Conservation (phyloP, 2,329 filamentous ascomycete genomes). For the Pseudocercospora crystallina region DNA sequence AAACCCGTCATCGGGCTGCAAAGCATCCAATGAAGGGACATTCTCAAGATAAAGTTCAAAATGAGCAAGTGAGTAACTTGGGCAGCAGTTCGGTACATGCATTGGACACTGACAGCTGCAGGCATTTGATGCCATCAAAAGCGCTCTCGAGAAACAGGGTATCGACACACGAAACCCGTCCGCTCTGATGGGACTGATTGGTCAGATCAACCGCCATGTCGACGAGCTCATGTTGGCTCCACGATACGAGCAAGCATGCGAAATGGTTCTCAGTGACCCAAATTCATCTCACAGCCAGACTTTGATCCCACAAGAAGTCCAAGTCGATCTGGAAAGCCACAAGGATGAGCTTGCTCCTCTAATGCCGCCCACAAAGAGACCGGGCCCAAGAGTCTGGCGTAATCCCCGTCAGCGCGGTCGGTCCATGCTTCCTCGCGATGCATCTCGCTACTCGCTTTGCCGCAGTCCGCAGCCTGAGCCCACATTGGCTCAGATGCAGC, state of each 20-base stretch:
- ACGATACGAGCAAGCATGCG: conserved; percentile 7
- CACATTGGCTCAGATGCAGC: not conserved
- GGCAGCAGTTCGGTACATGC: not conserved
- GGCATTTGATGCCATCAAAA: conserved; percentile 7
- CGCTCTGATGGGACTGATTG: too few relatives aligned
- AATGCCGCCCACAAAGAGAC: not conserved
- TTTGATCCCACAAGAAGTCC: not conserved
- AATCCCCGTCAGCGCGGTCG: conserved; percentile 13
- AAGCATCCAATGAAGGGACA: conserved; percentile 1
- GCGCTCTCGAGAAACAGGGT: conserved; percentile 1
- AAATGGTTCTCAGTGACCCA: not conserved
- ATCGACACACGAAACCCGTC: not conserved
- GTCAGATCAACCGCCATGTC: conserved; percentile 11
- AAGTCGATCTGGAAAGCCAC: not conserved
- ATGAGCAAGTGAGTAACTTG: conserved; percentile 1
- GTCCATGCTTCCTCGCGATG: conserved; percentile 10
- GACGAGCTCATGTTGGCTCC: conserved; percentile 6
- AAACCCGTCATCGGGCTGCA: not conserved
- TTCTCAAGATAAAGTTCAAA: not conserved
- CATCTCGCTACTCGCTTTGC: not conserved
- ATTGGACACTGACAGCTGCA: not conserved
- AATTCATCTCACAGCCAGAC: too few relatives aligned
- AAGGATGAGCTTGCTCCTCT: not conserved
- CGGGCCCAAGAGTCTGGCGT: conserved; percentile 3
- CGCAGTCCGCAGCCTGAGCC: conserved; percentile 4